Percentiles rank a stretch among this genome's conserved stretches.
Evolutionary conservation across 1,284 basidiomycete species (phyloP).

Genomic region (Waitea zeae): DNA sequence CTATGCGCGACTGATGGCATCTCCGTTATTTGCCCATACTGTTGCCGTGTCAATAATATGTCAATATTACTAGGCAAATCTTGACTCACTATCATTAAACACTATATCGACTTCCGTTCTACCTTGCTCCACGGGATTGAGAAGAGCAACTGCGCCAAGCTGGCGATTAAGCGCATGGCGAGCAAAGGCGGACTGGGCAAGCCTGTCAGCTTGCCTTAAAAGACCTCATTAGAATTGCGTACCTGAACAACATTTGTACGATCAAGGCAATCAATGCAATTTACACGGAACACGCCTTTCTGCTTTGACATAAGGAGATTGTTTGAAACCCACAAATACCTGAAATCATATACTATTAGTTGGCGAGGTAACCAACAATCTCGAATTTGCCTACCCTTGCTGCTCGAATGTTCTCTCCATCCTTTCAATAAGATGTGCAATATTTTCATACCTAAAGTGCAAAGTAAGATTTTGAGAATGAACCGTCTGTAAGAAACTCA

Average conservation of each 20-base stretch:
- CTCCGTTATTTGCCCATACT: conserved; percentile 96
- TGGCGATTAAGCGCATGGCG: conserved; percentile 69
- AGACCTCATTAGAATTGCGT: conserved; percentile 7
- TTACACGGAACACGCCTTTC: conserved; percentile 70
- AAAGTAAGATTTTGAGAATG: too few species aligned
- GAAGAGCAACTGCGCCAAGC: conserved; percentile 62
- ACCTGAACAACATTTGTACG: conserved; percentile 84
- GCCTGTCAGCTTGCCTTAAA: conserved; percentile 2
- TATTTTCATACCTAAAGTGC: conserved; percentile 65
- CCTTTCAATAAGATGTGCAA: conserved; percentile 57
- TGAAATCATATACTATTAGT: conserved; percentile 16
- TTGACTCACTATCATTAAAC: conserved; percentile 66
- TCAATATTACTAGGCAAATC: conserved; percentile 1
- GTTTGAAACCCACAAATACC: conserved; percentile 76
- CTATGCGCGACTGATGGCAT: conserved; percentile 79
- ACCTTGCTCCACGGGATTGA: conserved; percentile 28
- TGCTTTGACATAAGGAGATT: conserved; percentile 62
- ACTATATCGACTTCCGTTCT: conserved; percentile 53
- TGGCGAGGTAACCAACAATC: conserved; percentile 1
- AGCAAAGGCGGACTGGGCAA: conserved; percentile 69
- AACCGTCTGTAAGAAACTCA: conserved; percentile 21
- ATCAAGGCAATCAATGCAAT: conserved; percentile 89
- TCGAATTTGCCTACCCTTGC: conserved; percentile 38
- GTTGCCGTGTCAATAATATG: conserved; percentile 4
- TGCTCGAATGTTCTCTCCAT: conserved; percentile 59